Conservation (phyloP, 352 stramenopile genomes). For the Pythium phragmiticola region DNA sequence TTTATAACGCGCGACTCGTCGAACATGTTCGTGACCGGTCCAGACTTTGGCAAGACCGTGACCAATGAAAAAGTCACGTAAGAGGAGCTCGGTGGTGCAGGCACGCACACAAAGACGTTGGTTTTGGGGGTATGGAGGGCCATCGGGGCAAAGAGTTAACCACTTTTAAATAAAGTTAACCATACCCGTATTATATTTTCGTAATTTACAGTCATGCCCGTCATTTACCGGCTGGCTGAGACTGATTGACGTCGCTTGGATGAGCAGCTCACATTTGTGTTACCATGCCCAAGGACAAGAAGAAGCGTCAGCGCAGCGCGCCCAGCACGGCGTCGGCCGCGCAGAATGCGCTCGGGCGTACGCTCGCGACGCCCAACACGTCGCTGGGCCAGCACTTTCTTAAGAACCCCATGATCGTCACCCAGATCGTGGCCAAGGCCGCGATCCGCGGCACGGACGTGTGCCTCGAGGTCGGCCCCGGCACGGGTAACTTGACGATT, state of each 20-base stretch:
- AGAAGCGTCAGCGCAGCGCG: constrained; percentile 73
- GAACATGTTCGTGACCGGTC: constrained; percentile 99
- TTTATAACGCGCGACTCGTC: constrained; percentile 97
- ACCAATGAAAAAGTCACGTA: constrained; percentile 97
- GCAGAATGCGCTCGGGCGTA: constrained; percentile 84
- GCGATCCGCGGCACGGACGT: constrained; percentile 95
- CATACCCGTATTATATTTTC: too few species aligned
- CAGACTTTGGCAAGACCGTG: constrained; percentile 98
- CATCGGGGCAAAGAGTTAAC: too few species aligned
- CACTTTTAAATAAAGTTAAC: too few species aligned
- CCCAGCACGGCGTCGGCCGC: constrained; percentile 60
- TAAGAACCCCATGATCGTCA: constrained; percentile 98
- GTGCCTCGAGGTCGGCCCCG: constrained; percentile 96
- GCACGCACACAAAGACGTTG: constrained; percentile 89
- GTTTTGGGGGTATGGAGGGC: too few species aligned
- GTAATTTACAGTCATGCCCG: constrained; percentile 9
- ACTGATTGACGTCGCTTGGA: constrained; percentile 18
- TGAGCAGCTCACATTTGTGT: neutral
- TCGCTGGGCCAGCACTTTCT: constrained; percentile 99
- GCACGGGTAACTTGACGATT: constrained; percentile 99
- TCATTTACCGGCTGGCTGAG: constrained; percentile 24
- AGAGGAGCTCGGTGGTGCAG: constrained; percentile 93
- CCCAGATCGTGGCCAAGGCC: constrained; percentile 96
- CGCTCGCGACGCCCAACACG: constrained; percentile 96
- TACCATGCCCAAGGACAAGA: constrained; percentile 88